Conservation (phyloP, 306 rosid genomes). For the Castanea mollissima region DNA sequence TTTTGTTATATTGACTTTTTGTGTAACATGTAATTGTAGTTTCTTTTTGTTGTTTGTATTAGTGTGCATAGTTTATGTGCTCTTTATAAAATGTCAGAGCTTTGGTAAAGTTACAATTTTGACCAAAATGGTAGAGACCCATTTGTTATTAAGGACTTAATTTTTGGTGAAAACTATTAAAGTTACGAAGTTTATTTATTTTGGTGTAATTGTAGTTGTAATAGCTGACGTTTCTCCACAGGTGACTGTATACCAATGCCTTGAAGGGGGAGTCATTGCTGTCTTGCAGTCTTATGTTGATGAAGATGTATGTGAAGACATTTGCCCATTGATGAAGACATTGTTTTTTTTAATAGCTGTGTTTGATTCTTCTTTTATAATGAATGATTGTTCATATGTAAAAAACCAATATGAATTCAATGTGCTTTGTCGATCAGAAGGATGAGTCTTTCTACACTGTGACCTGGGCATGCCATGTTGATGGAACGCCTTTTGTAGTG, state of each 20-base stretch:
- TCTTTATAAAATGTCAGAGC: neutral
- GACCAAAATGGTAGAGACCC: too few relatives aligned
- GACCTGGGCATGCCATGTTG: slow-evolving; percentile 74
- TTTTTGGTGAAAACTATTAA: neutral
- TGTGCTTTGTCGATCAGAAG: slow-evolving; percentile 79
- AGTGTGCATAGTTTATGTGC: neutral
- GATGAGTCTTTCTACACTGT: slow-evolving; percentile 93
- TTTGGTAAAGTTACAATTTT: neutral
- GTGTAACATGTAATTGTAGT: neutral
- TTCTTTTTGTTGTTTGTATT: neutral
- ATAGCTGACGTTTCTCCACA: slow-evolving; percentile 25
- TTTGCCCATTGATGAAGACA: neutral
- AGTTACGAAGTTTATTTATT: neutral
- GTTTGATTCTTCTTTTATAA: neutral
- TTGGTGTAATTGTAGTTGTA: neutral
- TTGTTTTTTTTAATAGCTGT: too few relatives aligned
- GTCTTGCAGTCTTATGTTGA: slow-evolving; percentile 90
- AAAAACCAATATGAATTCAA: slow-evolving; percentile 22
- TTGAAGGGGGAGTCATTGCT: slow-evolving; percentile 82
- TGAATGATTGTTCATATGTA: neutral
- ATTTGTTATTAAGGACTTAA: neutral
- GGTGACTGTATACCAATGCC: slow-evolving; percentile 79
- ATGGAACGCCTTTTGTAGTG: slow-evolving; percentile 71
- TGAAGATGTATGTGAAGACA: slow-evolving; percentile 70
- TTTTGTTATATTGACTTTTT: neutral